Evolutionary conservation across 768 basidiomycete species (phyloP), one percentile per base, ranked within the genome.

Genomic region (Kwoniella dendrophila): DNA sequence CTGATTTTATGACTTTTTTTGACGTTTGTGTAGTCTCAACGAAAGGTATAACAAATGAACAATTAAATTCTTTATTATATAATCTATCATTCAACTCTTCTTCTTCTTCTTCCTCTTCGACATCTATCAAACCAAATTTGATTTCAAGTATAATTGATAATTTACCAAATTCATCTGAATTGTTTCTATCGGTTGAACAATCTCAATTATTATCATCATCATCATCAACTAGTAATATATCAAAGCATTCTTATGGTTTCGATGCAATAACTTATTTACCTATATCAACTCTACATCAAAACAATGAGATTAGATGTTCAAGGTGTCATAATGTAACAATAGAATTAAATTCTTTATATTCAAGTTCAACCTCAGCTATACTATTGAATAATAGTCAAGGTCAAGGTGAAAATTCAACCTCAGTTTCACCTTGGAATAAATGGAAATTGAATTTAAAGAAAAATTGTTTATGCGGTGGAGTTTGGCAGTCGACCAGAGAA

Each of bases 401-500:
- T 8, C 36, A 38, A 38, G 36, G 8, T 8, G 8, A 38, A 38
- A 38, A 8, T 8, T 38, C 36, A 38, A 38, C 18, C 36, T 44
- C 45, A 8, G 24, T 26, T n/a, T 32, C 40, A 16, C 60, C 60
- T 40, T 71, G 69, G 68, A 48, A 33, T 22, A 20, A 38, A 4
- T 74, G 70, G 70, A 63, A 50, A 50, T 40, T 29, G 29, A 60
- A 34, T 7, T 47, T 60, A 5, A 61, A 64, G 58, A 40, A 18
- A 40, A 53, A 64, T 5, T 74, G 73, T 62, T 29, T 56, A 12
- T 75, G 73, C 62, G 73, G 73, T 43, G 73, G 71, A 20, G 55
- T 36, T 44, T 75, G 73, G 73, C n/a, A n/a, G n/a, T n/a, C n/a
- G n/a, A n/a, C n/a, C n/a, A n/a, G 57, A 63, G 20, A 59, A 41